These are phyloP conservation scores for Cryptosporidium baileyi DNA, from an alignment of 169 alveolate genomes.

Conservation along the genomic window DNA sequence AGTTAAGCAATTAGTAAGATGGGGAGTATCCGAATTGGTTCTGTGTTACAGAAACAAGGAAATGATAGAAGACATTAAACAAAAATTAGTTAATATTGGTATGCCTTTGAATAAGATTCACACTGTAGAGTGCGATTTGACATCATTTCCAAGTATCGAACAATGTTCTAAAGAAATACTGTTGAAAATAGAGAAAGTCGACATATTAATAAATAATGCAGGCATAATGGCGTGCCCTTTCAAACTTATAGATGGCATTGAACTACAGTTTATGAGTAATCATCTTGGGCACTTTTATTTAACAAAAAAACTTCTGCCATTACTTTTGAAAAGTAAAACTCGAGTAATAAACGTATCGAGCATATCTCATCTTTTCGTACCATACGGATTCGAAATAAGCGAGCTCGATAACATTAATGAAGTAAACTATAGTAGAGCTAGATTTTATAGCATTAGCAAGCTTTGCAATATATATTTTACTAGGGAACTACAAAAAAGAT, in stretches of 20 bases:
- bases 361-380: constrained; percentile 65
- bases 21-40: constrained; percentile 79
- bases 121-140: constrained; percentile 71
- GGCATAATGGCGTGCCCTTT: constrained; percentile 75
- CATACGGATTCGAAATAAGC: constrained; percentile 19
- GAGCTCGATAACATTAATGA: constrained; percentile 28
- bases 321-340: constrained; percentile 56
- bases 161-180: constrained; percentile 63
- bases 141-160: constrained; percentile 71
- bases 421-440: neutral
- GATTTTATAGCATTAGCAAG: constrained; percentile 68
- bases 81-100: neutral
- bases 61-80: constrained; percentile 41
- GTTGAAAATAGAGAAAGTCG: constrained; percentile 65
- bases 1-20: constrained; percentile 73
- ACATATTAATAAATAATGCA: constrained; percentile 81
- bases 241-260: constrained; percentile 66
- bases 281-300: constrained; percentile 78
- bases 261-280: constrained; percentile 74
- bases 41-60: constrained; percentile 75
- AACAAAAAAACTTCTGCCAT: constrained; percentile 71
- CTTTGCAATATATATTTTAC: constrained; percentile 68
- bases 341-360: constrained; percentile 72
- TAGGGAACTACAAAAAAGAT: constrained; percentile 57
- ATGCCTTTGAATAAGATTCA: neutral